These are phyloP conservation scores for Penicillium subrubescens DNA, from an alignment of 495 filamentous ascomycete genomes.

Conservation along the genomic window DNA sequence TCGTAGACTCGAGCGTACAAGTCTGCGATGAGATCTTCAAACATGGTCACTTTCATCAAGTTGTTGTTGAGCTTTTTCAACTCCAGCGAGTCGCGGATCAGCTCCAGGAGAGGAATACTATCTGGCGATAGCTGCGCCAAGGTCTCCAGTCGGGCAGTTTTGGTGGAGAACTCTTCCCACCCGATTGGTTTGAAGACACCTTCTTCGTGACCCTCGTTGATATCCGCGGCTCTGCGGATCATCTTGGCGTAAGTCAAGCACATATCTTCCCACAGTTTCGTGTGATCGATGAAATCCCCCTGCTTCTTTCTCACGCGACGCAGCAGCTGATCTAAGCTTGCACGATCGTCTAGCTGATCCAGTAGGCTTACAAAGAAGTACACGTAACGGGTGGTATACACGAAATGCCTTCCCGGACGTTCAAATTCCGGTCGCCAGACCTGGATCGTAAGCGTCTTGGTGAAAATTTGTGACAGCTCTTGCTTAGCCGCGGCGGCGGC, in stretches of 20 bases:
- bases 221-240: conserved; percentile 66
- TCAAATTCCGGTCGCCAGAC: conserved; percentile 97
- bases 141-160: conserved; percentile 55
- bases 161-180: conserved; percentile 77
- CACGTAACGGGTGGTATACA: conserved; percentile 90
- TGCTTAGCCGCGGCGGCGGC: conserved; percentile 66
- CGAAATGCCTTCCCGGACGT: conserved; percentile 86
- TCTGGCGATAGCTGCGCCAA: conserved; percentile 48
- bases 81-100: conserved; percentile 82
- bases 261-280: conserved; percentile 79
- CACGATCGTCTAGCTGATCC: conserved; percentile 71
- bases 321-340: conserved; percentile 77
- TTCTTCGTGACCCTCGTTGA: conserved; percentile 70
- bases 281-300: conserved; percentile 82
- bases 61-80: conserved; percentile 87
- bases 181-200: conserved; percentile 76
- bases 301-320: conserved; percentile 81
- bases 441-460: conserved; percentile 90
- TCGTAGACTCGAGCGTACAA: conserved; percentile 80
- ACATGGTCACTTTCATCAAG: conserved; percentile 77
- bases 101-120: conserved; percentile 56
- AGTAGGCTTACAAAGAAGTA: conserved; percentile 77
- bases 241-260: conserved; percentile 70
- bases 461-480: conserved; percentile 86
- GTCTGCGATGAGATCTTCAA: conserved; percentile 90